Percentiles rank a stretch among this genome's conserved stretches.
phyloP scores from a whole-genome alignment of 2,329 filamentous ascomycete genomes.

The Colletotrichum tamarilloi region DNA sequence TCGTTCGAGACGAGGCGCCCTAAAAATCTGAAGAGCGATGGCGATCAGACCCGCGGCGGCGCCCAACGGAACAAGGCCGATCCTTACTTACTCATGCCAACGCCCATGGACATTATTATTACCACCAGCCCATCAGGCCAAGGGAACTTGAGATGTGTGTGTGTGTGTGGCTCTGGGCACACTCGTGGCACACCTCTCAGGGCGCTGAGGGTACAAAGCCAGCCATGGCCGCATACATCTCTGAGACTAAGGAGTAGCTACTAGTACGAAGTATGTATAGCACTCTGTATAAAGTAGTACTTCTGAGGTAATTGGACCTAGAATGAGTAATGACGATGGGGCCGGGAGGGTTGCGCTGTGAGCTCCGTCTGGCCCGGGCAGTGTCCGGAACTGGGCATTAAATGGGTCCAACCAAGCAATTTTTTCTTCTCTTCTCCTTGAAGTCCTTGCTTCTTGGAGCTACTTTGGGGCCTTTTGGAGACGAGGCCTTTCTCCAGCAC shows the following conservation, averaged over 20 bases:
- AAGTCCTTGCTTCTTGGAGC: constrained; percentile 9
- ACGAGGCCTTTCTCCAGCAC: not conserved
- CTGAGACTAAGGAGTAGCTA: constrained; percentile 5
- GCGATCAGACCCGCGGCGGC: constrained; percentile 31
- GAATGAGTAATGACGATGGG: constrained; percentile 35
- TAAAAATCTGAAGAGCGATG: constrained; percentile 25
- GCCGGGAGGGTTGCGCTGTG: constrained; percentile 24
- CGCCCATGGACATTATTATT: constrained; percentile 10
- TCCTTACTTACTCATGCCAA: constrained; percentile 31
- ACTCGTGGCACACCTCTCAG: constrained; percentile 11
- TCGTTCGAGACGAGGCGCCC: constrained; percentile 29
- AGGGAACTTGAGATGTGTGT: not conserved
- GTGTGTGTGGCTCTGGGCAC: constrained; percentile 11
- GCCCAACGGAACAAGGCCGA: constrained; percentile 35
- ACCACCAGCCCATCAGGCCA: not conserved
- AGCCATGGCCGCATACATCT: constrained; percentile 2
- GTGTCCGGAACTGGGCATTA: constrained; percentile 34
- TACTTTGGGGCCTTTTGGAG: not conserved
- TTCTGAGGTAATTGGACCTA: constrained; percentile 26
- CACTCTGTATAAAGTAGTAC: not conserved
- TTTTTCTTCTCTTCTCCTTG: constrained; percentile 8
- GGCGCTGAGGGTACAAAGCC: not conserved
- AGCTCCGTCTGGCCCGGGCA: constrained; percentile 36
- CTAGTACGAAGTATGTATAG: too few species aligned
- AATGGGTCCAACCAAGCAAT: constrained; percentile 29